Evolutionary conservation across 805 yeast genomes (phyloP).

Genomic region (Cyberlindnera subsufficiens): DNA sequence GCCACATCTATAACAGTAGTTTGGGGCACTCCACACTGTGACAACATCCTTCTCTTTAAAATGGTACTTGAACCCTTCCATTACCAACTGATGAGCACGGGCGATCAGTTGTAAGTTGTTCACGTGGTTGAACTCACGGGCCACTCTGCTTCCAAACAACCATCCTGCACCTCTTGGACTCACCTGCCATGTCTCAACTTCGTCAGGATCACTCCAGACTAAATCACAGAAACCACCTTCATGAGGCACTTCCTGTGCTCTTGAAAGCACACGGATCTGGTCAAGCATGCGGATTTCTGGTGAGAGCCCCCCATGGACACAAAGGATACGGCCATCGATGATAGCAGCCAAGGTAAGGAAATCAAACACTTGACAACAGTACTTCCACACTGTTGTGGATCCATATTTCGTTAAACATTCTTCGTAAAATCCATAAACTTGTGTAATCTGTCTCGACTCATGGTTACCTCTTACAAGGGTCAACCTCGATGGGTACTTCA

Average conservation of each 20-base stretch:
- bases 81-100: constrained; percentile 95
- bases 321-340: constrained; percentile 87
- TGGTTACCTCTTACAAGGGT: constrained; percentile 97
- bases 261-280: constrained; percentile 85
- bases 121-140: constrained; percentile 93
- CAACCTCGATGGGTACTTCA: constrained; percentile 75
- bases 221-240: constrained; percentile 98
- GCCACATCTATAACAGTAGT: constrained; percentile 96
- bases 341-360: constrained; percentile 92
- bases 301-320: constrained; percentile 96
- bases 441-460: constrained; percentile 96
- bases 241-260: constrained; percentile 98
- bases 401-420: constrained; percentile 83
- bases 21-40: constrained; percentile 97
- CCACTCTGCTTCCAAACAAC: constrained; percentile 92
- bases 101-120: constrained; percentile 86
- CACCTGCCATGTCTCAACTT: constrained; percentile 97
- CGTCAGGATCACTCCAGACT: constrained; percentile 98
- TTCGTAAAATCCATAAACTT: constrained; percentile 96
- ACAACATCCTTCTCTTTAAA: constrained; percentile 89
- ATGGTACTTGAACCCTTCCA: constrained; percentile 97
- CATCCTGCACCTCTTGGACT: constrained; percentile 99
- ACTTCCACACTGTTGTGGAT: constrained; percentile 91
- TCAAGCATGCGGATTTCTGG: constrained; percentile 98
- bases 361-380: constrained; percentile 94